Evolutionary conservation across 1,139 yeast species (phyloP).

Genomic region (Taphrina flavorubra): DNA sequence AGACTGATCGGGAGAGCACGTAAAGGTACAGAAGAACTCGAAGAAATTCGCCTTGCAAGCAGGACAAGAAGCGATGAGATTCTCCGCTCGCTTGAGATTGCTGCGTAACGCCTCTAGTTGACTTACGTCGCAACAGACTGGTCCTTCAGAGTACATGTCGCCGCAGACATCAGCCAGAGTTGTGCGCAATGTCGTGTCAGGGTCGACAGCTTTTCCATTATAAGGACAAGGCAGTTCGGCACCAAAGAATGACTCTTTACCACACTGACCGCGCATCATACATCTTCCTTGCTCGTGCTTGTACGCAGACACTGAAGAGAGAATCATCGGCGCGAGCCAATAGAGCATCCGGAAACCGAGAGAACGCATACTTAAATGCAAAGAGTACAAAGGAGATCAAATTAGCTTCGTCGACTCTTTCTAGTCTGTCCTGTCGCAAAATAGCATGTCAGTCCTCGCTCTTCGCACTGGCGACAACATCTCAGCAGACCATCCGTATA

Average conservation of each 20-base stretch:
- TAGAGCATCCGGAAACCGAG: not conserved
- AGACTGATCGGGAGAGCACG: slow-evolving; percentile 87
- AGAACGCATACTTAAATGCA: no score
- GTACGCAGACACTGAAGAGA: not conserved
- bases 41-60: slow-evolving; percentile 88
- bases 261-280: slow-evolving; percentile 58
- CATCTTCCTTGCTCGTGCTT: slow-evolving; percentile 33
- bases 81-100: slow-evolving; percentile 75
- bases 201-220: slow-evolving; percentile 57
- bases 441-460: no score
- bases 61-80: slow-evolving; percentile 87
- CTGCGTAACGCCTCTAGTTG: slow-evolving; percentile 57
- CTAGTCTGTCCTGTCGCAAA: no score
- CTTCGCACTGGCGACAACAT: no score
- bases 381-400: no score
- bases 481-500: no score
- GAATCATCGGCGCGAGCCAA: not conserved
- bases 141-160: slow-evolving; percentile 59
- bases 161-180: slow-evolving; percentile 74
- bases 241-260: slow-evolving; percentile 81
- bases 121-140: slow-evolving; percentile 62
- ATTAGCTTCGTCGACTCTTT: no score
- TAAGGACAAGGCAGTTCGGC: slow-evolving; percentile 77
- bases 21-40: slow-evolving; percentile 83
- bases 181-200: slow-evolving; percentile 57